Evolutionary conservation across 306 rosid species (phyloP), one percentile per base, ranked within the genome.

Genomic region (Cicer yamashitae): DNA sequence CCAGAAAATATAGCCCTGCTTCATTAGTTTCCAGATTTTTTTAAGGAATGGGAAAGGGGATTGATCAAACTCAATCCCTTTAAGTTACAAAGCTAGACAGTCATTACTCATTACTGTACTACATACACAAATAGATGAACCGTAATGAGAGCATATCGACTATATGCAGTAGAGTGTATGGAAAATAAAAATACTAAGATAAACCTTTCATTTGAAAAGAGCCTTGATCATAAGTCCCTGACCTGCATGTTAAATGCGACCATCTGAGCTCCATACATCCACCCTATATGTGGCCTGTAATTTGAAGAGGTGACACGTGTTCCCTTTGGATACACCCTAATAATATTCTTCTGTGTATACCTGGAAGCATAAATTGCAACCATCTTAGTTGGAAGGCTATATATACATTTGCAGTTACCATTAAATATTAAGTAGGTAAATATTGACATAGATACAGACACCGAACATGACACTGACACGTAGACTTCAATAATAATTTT

Each of bases 211-310:
- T 57, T 38, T 46, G 50, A 68, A 60, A 56, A 74, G 66, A 51
- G 46, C 54, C 45, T 53, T 70, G 79, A 77, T 41, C 45, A 43
- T 41, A 34, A 76, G 66, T 71, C 57, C 59, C 87, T 80, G 57
- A 89, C 97, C 98, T 94, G 98, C 97, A 94, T 94, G 83, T 94
- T 94, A 69, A 91, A 85, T 39, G 94, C 98, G 67, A 91, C 96
- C 97, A 94, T 90, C 81, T 91, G 98, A 82, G 94, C 98, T 70
- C 98, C 98, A 39, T 91, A 91, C 15, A 76, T 87, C 98, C 98
- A 94, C 80, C 91, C 97, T 71, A 94, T 78, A 81, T 84, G 87
- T 1, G 98, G 97, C 86, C 82, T 78, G 84, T 79, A 94, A 85
- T 94, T 94, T 45, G 96, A 81, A 56, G 97, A 94, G 50, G 50